Evolutionary conservation across 371 early-diverging fungal species (phyloP), one percentile per base, ranked within the genome.

Genomic region (Syncephalastrum contaminatum): DNA sequence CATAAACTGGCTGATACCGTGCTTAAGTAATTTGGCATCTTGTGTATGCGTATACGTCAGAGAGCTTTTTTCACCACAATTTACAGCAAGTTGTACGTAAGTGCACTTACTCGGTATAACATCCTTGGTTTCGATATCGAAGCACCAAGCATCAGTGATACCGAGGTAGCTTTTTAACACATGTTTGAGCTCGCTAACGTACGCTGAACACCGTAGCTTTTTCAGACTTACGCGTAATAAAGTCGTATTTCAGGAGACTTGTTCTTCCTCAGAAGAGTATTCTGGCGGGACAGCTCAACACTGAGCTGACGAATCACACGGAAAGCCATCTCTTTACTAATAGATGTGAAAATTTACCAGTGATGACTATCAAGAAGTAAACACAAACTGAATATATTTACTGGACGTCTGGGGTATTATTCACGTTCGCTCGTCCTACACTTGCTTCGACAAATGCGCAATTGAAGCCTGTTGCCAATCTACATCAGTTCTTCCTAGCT

Each of bases 111-210:
- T 30, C 36, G 36, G 36, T 30, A 30, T 30, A 1, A 30, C 36
- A 30, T 21, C 4, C 47, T 44, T 48, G 57, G 57, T 56, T 40
- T 51, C 57, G 16, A 62, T 53, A 43, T 62, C 62, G 43, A 54
- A 53, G 27, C 62, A 56, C 15, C 21, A 41, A 36, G 43, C 54
- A 27, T 62, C 62, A 8, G 50, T 52, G 10, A 62, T 22, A 10
- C 53, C 62, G 4, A 62, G n/a, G 20, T 56, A 55, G 7, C 61
- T 43, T 5, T 19, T 20, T 24, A 7, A 3, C 36, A 25, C 25
- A 25, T 18, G 6, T 19, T 19, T 51, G 21, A 43, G 25, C 22
- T 1, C 14, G 0, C 10, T 42, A n/a, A 4, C 1, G 2, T 21
- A 5, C 15, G 44, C n/a, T n/a, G 3, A 43, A 16, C 2, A 2